Evolutionary conservation across 345 rosid genomes (phyloP), one percentile per base, ranked within the genome.

Genomic region (Salix exigua): DNA sequence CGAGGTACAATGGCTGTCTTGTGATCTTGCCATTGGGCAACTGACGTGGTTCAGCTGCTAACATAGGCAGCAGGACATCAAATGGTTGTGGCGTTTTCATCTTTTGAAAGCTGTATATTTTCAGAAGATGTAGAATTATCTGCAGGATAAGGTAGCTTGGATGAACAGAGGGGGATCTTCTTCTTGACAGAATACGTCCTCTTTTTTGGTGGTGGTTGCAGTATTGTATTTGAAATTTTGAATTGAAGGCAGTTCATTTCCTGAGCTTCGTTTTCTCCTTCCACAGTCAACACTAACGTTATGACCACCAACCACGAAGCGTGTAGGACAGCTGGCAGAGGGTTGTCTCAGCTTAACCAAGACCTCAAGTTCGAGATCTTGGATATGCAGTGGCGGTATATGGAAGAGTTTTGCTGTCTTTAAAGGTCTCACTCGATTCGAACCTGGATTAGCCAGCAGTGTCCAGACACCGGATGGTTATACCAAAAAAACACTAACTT

Each of bases 211-310:
- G 53, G 5, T 65, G 72, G 40, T 12, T 10, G 48, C 2, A n/a
- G 5, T n/a, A 9, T 55, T 55, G 61, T 9, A 68, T 46, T 23
- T 60, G 33, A 74, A 68, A 69, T 70, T 46, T 23, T 60, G 33
- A 74, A 68, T 72, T 70, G 53, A 74, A 80, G 82, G 83, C 30
- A 48, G 77, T 61, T 60, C 73, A 77, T 75, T 86, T 78, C 81
- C 88, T 84, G 78, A 82, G 97, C 97, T 90, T 95, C 93, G 89
- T 89, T 90, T 91, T 95, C 97, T 90, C 71, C 96, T 92, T 93
- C 79, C 79, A 95, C 97, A 33, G 35, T 33, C 35, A 33, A 33
- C 35, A 33, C 35, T 33, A 33, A 33, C 35, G 6, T 33, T 33
- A 33, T 33, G 5, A 33, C n/a, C n/a, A n/a, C n/a, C n/a, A n/a